Percentiles rank a stretch among this genome's conserved stretches.
Conservation (phyloP, 2,329 filamentous ascomycete species). For the Davidsoniella australis region DNA sequence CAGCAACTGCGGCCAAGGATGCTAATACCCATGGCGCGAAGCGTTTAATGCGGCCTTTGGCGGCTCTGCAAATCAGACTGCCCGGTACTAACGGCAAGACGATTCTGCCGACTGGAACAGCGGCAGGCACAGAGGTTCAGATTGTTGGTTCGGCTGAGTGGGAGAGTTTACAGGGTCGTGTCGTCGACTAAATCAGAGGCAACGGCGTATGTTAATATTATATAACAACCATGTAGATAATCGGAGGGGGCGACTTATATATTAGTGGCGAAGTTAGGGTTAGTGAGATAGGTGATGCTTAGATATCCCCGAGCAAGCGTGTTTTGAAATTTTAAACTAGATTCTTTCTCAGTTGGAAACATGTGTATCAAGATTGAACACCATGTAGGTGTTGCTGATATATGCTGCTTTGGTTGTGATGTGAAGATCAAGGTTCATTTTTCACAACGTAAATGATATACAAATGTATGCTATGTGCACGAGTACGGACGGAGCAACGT, state of each 20-base stretch:
- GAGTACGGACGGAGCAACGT: too few species aligned
- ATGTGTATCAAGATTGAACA: conserved; percentile 2
- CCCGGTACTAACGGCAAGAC: conserved; percentile 30
- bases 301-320: conserved; percentile 2
- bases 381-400: conserved; percentile 7
- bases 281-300: too few species aligned
- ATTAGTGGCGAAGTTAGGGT: too few species aligned
- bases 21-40: conserved; percentile 12
- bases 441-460: too few species aligned
- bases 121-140: conserved; percentile 26
- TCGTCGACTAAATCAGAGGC: conserved; percentile 14
- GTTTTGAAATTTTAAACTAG: not conserved
- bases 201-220: conserved; percentile 8
- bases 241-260: too few species aligned
- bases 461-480: too few species aligned
- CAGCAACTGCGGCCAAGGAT: conserved; percentile 4
- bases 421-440: too few species aligned
- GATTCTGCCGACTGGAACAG: conserved; percentile 18
- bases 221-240: not conserved
- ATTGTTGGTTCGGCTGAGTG: conserved; percentile 38
- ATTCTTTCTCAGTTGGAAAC: not conserved
- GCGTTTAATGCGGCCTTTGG: conserved; percentile 21
- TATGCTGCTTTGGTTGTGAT: not conserved
- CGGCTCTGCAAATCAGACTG: conserved; percentile 33
- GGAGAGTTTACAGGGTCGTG: conserved; percentile 34